Evolutionary conservation across 768 basidiomycete genomes (phyloP).

Genomic region (Lyophyllum decastes): DNA sequence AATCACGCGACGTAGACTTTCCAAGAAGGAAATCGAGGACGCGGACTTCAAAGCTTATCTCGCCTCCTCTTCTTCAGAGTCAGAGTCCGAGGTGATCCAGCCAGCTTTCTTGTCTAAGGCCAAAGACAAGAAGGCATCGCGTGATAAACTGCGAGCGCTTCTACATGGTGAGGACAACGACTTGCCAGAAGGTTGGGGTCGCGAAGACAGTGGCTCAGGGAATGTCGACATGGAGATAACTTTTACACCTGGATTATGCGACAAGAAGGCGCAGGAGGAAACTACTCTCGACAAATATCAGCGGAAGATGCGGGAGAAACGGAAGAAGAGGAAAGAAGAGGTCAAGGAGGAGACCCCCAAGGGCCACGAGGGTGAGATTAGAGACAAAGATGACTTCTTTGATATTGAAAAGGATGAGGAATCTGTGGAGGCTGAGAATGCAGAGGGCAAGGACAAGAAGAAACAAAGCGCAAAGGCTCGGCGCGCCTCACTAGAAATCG

Average conservation of each 20-base stretch:
- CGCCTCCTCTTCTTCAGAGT: constrained; percentile 70
- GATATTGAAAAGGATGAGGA: constrained; percentile 48
- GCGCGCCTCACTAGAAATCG: constrained; percentile 13
- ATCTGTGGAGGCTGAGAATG: constrained; percentile 19
- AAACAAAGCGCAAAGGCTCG: constrained; percentile 18
- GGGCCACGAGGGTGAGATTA: constrained; percentile 19
- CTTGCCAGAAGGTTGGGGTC: constrained; percentile 85
- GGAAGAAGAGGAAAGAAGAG: constrained; percentile 77
- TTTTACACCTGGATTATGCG: constrained; percentile 83
- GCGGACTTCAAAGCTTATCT: constrained; percentile 84
- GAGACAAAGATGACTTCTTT: constrained; percentile 76
- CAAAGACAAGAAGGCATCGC: constrained; percentile 44
- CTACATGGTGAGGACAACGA: constrained; percentile 69
- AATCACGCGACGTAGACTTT: constrained; percentile 75
- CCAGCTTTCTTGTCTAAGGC: constrained; percentile 22
- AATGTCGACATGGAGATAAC: constrained; percentile 94
- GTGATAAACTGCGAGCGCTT: constrained; percentile 76
- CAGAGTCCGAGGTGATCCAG: constrained; percentile 37
- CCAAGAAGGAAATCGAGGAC: constrained; percentile 87
- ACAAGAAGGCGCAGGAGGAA: constrained; percentile 63
- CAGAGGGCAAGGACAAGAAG: constrained; percentile 2
- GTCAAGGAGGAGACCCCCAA: constrained; percentile 38
- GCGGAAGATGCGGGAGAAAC: constrained; percentile 87
- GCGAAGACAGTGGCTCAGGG: constrained; percentile 38
- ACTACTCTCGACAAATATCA: constrained; percentile 90